A percentile compares a stretch with the other conserved stretches of the same genome.
These are phyloP conservation scores for Hypoxylon sp. DNA, from an alignment of 2,329 filamentous ascomycete genomes.

Conservation along the genomic window DNA sequence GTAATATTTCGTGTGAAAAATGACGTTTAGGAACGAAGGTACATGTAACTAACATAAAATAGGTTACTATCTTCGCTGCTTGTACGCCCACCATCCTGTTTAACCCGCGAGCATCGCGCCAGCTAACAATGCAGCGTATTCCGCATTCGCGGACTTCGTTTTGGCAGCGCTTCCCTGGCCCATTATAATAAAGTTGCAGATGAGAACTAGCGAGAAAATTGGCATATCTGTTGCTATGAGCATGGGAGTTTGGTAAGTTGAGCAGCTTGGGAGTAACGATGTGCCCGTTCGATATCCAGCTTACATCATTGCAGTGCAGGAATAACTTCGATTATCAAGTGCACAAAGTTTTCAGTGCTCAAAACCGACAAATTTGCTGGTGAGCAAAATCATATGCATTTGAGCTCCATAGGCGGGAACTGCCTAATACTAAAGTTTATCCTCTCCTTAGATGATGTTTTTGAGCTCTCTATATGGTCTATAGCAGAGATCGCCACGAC, in stretches of 20 bases:
- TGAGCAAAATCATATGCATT: slow-evolving; percentile 2
- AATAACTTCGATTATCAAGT: slow-evolving; percentile 39
- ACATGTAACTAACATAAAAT: not conserved
- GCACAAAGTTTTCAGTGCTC: slow-evolving; percentile 38
- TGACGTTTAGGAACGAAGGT: not conserved
- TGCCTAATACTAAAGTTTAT: not conserved
- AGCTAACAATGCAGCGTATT: slow-evolving; percentile 45
- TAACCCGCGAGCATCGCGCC: not conserved
- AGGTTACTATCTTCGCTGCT: slow-evolving; percentile 42
- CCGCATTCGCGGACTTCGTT: slow-evolving; percentile 56
- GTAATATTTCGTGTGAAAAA: not conserved
- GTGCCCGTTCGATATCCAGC: not conserved
- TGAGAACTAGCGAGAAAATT: slow-evolving; percentile 57
- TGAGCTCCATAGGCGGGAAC: not conserved
- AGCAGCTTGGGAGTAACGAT: not conserved
- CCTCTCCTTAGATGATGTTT: slow-evolving; percentile 32
- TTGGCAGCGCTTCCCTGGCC: slow-evolving; percentile 58
- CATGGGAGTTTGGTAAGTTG: slow-evolving; percentile 53
- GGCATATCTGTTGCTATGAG: slow-evolving; percentile 57
- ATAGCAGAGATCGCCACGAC: slow-evolving; percentile 55
- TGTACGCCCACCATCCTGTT: slow-evolving; percentile 24
- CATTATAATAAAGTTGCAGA: slow-evolving; percentile 56
- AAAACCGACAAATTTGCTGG: slow-evolving; percentile 32
- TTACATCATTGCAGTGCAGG: slow-evolving; percentile 36
- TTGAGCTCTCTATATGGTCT: slow-evolving; percentile 51